These are phyloP conservation scores for Amanita pseudoporphyria DNA, from an alignment of 768 basidiomycete species.

Conservation along the genomic window DNA sequence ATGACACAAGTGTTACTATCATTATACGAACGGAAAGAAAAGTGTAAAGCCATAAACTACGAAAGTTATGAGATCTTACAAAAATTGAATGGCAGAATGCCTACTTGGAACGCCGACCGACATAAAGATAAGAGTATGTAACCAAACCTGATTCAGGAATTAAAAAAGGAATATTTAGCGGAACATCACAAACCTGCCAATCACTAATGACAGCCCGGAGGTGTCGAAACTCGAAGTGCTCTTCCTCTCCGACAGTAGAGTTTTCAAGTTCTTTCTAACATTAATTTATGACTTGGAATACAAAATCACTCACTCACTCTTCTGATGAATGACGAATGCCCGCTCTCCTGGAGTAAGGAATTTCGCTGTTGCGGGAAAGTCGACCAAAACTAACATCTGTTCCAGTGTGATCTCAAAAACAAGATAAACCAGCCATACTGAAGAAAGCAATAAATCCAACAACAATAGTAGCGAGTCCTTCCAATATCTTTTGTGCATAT, in stretches of 20 bases:
- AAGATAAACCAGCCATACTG: slow-evolving; percentile 20
- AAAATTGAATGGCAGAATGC: slow-evolving; percentile 24
- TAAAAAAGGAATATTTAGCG: neutral
- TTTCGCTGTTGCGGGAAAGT: slow-evolving; percentile 47
- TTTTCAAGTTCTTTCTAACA: slow-evolving; percentile 36
- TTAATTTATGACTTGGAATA: neutral
- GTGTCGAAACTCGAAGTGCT: slow-evolving; percentile 46
- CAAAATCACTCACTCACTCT: slow-evolving; percentile 30
- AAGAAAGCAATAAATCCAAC: slow-evolving; percentile 47
- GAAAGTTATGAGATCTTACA: slow-evolving; percentile 10
- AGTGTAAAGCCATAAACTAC: slow-evolving; percentile 62
- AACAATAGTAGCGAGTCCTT: slow-evolving; percentile 52
- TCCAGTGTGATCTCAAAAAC: neutral
- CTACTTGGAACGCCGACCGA: slow-evolving; percentile 49
- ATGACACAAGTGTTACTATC: slow-evolving; percentile 29
- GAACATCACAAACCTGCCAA: slow-evolving; percentile 41
- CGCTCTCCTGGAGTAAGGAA: slow-evolving; percentile 58
- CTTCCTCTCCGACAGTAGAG: slow-evolving; percentile 51
- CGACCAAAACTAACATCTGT: slow-evolving; percentile 39
- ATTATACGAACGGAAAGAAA: slow-evolving; percentile 51
- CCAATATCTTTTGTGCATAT: slow-evolving; percentile 40
- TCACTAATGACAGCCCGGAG: slow-evolving; percentile 45
- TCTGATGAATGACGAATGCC: slow-evolving; percentile 42
- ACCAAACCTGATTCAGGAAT: no score
- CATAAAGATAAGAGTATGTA: slow-evolving; percentile 35